Evolutionary conservation across 441 rosid genomes (phyloP), one percentile per base, ranked within the genome.

Genomic region (Bruguiera hainesii): DNA sequence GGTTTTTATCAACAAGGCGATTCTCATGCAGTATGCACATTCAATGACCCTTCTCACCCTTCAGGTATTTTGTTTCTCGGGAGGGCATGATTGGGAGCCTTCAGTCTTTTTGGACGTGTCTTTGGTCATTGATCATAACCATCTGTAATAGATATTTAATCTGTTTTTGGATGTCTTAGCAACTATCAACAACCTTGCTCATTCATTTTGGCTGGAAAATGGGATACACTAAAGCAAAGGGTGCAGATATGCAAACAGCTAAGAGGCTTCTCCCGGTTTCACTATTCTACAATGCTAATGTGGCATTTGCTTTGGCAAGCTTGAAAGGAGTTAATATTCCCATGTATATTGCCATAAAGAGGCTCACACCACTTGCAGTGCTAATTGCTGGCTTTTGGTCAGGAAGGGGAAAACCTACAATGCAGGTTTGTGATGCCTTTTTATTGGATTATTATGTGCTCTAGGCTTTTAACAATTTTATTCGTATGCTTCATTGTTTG

Each of bases 301-400:
- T 91, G 49, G 98, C 96, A 3, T 89, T 89, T 75, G 97, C 99
- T 78, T 82, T 94, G 78, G 97, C 99, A 46, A 94, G 99, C 80
- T 83, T 94, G 89, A 94, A 88, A 80, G 99, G 97, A 30, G 97
- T 94, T n/a, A 94, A 94, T 60, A 94, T 94, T 66, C 97, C 99
- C 1, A 94, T 94, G 99, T 94, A 94, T 79, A 94, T 94, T 19
- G 99, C 99, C 7, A 89, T 91, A 30, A 94, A 94, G 84, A 86
- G 99, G 71, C 96, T 91, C 72, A 89, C 97, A 3, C 99, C 99
- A 0, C 96, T 91, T 29, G 93, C 97, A 52, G 97, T 91, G 48
- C 82, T 94, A 56, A 65, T 89, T 55, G 85, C 96, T 9, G 98
- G 98, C 33, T 67, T 75, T 70, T 78, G 84, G 37, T 84, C 83